These are phyloP conservation scores for Auriscalpium orientale DNA, from an alignment of 768 basidiomycete genomes.

Conservation along the genomic window DNA sequence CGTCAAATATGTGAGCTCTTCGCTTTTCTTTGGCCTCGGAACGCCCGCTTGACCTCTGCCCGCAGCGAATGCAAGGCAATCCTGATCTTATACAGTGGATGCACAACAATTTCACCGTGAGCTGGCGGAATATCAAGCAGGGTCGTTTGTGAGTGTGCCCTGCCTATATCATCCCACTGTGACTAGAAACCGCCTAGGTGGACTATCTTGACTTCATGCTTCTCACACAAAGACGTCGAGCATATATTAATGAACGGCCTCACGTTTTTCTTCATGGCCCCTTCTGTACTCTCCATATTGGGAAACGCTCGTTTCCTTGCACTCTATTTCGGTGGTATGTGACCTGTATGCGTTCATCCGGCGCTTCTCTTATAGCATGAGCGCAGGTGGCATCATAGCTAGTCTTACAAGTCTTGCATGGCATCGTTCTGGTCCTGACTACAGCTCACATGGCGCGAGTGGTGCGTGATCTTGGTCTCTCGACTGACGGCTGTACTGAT, in stretches of 20 bases:
- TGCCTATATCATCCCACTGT: neutral
- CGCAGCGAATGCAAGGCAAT: constrained; percentile 25
- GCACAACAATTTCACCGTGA: constrained; percentile 54
- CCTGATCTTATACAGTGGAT: constrained; percentile 38
- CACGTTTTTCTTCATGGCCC: constrained; percentile 72
- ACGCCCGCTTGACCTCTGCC: neutral
- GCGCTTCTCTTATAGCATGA: neutral
- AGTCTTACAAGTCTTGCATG: constrained; percentile 44
- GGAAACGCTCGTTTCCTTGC: constrained; percentile 60
- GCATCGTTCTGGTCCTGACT: constrained; percentile 27
- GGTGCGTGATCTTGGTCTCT: constrained; percentile 35
- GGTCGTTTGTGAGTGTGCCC: constrained; percentile 54
- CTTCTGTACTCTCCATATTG: constrained; percentile 50
- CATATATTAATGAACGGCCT: constrained; percentile 76
- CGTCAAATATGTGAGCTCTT: constrained; percentile 16
- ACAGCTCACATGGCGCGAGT: constrained; percentile 60
- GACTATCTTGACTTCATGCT: constrained; percentile 63
- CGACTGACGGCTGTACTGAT: neutral
- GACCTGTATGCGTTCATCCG: neutral
- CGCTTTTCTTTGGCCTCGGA: neutral
- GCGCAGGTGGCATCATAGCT: constrained; percentile 51
- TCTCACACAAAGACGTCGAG: constrained; percentile 55
- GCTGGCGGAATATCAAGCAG: constrained; percentile 48
- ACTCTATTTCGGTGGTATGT: constrained; percentile 66
- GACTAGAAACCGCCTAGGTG: constrained; percentile 39